These are phyloP conservation scores for Pseudozyma tsukubaensis DNA, from an alignment of 1,284 basidiomycete genomes.

Conservation along the genomic window DNA sequence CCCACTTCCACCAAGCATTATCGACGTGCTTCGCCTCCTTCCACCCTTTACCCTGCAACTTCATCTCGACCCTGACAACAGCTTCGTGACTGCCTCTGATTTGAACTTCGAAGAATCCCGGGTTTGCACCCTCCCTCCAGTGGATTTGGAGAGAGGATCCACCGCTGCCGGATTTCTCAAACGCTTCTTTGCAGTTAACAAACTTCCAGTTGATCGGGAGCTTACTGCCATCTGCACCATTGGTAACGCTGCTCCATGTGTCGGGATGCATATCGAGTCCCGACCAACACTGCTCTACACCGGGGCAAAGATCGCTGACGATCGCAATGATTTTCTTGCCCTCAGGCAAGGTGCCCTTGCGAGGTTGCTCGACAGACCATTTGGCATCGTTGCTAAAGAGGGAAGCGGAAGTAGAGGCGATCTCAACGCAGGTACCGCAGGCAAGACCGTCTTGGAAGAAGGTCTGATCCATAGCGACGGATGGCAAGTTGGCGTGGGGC, in stretches of 20 bases:
- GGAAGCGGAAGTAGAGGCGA: constrained; percentile 24
- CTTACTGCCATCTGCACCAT: constrained; percentile 21
- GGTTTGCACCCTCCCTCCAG: constrained; percentile 28
- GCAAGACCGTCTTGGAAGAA: constrained; percentile 47
- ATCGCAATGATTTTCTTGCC: constrained; percentile 37
- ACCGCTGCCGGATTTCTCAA: constrained; percentile 21
- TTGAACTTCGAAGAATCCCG: constrained; percentile 44
- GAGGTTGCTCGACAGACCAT: constrained; percentile 28
- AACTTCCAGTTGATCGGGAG: constrained; percentile 43
- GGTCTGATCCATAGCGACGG: constrained; percentile 45
- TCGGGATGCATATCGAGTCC: constrained; percentile 52
- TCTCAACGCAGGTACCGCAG: constrained; percentile 49
- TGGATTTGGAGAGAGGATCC: constrained; percentile 28
- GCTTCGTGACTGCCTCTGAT: constrained; percentile 35
- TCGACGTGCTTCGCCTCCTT: constrained; percentile 17
- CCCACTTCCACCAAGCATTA: constrained; percentile 33
- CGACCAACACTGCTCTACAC: constrained; percentile 38
- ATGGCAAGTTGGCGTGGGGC: constrained; percentile 36
- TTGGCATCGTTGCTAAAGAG: constrained; percentile 29
- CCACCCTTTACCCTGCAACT: constrained; percentile 9
- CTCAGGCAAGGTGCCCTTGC: constrained; percentile 12
- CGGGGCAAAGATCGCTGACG: constrained; percentile 46
- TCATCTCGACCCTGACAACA: constrained; percentile 39
- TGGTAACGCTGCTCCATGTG: constrained; percentile 44
- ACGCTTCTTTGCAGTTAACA: constrained; percentile 39